Evolutionary conservation across 176 grass and related monocot species (phyloP), one percentile per base, ranked within the genome.

Genomic region (Oryza glumipatula): DNA sequence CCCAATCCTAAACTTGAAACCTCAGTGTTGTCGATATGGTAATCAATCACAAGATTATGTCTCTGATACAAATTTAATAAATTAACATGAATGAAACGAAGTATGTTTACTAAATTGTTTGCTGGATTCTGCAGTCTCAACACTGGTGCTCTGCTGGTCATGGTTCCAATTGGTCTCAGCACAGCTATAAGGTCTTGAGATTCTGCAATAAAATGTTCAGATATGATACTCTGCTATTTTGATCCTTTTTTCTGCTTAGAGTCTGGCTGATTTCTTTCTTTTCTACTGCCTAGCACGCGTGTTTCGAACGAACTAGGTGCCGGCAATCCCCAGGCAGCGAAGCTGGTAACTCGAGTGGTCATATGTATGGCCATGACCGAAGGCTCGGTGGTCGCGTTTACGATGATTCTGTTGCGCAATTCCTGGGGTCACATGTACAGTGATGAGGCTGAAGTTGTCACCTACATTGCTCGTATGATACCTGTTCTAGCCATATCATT

Each of bases 1-100:
- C 81, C 86, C 0, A 88, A 88, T 68, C 86, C 86, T 14, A 43
- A 78, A n/a, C 86, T 83, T 3, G 86, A 88, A 48, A 88, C 86
- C 7, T 88, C 86, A 21, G 86, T 88, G n/a, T 8, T 88, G 7
- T 88, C 86, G 15, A 88, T 88, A 30, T 73, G 86, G 86, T 88
- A 86, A 78, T 11, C 35, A 81, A 56, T 56, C 1, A 23, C 3
- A 58, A n/a, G 16, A 22, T 61, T 61, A 56, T 7, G 9, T 49
- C 1, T 19, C 7, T 7, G 1, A 21, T 17, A 56, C 4, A 21
- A 19, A 56, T 19, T 52, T 56, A 56, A 2, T 56, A 21, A 56
- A 56, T 56, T 7, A 6, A 56, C 1, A 56, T 56, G 52, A 1
- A 7, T 16, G 19, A 56, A 16, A 56, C 5, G 52, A 56, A 21